These are phyloP conservation scores for Westerdykella sp. DNA, from an alignment of 2,329 filamentous ascomycete species.

Conservation along the genomic window DNA sequence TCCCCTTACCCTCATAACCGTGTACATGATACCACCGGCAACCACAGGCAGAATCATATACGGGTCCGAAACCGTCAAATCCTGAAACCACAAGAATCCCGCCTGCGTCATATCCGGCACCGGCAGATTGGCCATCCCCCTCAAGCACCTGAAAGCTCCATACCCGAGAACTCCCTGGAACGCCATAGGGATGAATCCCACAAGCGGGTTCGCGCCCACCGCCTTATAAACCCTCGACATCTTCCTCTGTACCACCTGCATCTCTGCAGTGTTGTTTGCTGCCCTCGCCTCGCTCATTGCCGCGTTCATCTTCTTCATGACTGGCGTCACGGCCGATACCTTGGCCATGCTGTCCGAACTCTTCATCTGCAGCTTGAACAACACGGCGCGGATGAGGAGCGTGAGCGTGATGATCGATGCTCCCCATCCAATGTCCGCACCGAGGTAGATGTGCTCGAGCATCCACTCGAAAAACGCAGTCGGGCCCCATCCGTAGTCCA, in stretches of 20 bases:
- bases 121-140: conserved; percentile 68
- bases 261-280: conserved; percentile 41
- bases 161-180: conserved; percentile 65
- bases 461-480: conserved; percentile 66
- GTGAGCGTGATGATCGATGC: conserved; percentile 62
- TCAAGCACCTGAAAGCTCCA: conserved; percentile 72
- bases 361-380: conserved; percentile 60
- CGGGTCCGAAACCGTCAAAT: conserved; percentile 72
- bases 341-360: conserved; percentile 58
- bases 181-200: conserved; percentile 50
- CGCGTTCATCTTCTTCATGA: conserved; percentile 51
- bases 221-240: conserved; percentile 48
- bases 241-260: conserved; percentile 39
- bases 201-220: conserved; percentile 50
- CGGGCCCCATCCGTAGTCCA: conserved; percentile 82
- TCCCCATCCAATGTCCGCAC: conserved; percentile 73
- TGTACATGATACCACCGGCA: conserved; percentile 52
- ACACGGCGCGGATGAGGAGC: conserved; percentile 55
- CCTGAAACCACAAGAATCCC: conserved; percentile 69
- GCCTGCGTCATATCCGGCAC: conserved; percentile 71
- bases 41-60: conserved; percentile 65
- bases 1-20: conserved; percentile 51
- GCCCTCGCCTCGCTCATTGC: conserved; percentile 46
- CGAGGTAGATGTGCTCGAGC: conserved; percentile 79
- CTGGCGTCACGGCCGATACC: conserved; percentile 55